Percentiles rank a stretch among this genome's conserved stretches.
These are phyloP conservation scores for Russula lepida DNA, from an alignment of 768 basidiomycete genomes.

Conservation along the genomic window DNA sequence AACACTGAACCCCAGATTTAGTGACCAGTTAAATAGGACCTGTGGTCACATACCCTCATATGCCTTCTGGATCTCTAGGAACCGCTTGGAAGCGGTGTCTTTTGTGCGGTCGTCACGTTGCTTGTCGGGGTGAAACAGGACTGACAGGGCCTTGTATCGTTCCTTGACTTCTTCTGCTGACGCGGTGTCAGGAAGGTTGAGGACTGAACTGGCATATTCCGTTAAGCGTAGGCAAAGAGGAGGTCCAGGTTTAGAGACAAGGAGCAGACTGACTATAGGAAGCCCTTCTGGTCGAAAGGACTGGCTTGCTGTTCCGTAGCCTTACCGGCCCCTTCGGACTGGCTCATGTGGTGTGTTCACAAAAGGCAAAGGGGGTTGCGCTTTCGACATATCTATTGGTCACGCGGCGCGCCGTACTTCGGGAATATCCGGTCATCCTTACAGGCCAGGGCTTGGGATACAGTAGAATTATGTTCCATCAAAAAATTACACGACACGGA, in stretches of 20 bases:
- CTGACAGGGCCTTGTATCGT: conserved; percentile 59
- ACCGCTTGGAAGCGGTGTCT: conserved; percentile 53
- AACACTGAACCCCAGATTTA: conserved; percentile 14
- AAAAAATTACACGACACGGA: background rate
- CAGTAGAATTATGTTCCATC: background rate
- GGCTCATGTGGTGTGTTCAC: conserved; percentile 10
- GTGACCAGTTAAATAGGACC: background rate
- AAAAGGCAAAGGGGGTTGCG: background rate
- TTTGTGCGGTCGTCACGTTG: conserved; percentile 51
- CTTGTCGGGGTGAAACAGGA: conserved; percentile 82
- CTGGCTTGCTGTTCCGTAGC: background rate
- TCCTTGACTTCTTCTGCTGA: conserved; percentile 66
- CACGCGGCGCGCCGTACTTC: conserved; percentile 3
- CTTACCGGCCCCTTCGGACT: conserved; percentile 10
- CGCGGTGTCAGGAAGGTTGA: conserved; percentile 61
- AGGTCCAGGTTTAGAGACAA: background rate
- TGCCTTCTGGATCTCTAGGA: conserved; percentile 72
- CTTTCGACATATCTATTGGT: background rate
- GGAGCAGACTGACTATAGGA: conserved; percentile 19
- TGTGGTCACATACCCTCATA: conserved; percentile 52
- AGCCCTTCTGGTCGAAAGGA: conserved; percentile 16
- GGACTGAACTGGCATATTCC: conserved; percentile 41
- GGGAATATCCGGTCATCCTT: conserved; percentile 2
- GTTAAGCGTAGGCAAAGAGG: background rate
- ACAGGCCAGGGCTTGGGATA: background rate